phyloP scores from a whole-genome alignment of 129 eudicot species.

The Scalesia atractyloides region DNA sequence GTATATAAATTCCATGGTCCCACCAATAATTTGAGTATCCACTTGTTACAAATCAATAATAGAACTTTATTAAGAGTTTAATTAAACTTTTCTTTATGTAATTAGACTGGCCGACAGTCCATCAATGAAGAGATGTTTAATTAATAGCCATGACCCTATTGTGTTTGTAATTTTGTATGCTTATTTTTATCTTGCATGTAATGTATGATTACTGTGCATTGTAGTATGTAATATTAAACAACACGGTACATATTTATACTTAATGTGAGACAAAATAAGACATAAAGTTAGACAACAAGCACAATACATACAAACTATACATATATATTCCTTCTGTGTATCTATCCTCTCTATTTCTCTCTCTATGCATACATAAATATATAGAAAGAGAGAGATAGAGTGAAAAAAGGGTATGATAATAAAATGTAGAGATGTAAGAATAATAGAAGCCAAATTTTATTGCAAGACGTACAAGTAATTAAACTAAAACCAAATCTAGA shows the following conservation, averaged over 20 bases:
- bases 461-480: constrained; percentile 9
- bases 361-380: no score
- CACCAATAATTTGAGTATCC: constrained; percentile 29
- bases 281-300: no score
- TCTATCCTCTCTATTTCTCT: no score
- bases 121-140: constrained; percentile 26
- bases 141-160: no score
- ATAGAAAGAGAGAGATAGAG: no score
- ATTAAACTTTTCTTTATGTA: background rate
- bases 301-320: constrained; percentile 22
- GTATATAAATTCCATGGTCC: constrained; percentile 24
- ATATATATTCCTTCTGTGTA: no score
- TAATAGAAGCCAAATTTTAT: no score
- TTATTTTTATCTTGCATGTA: background rate
- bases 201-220: background rate
- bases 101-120: constrained; percentile 31
- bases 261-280: no score
- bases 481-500: constrained; percentile 3
- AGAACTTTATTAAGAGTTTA: constrained; percentile 26
- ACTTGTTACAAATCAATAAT: constrained; percentile 29
- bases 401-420: no score
- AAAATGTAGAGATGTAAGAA: no score
- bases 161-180: no score
- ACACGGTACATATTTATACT: no score
- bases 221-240: background rate